Conservation (phyloP, 176 grass and related monocot species). For the Typha latifolia region DNA sequence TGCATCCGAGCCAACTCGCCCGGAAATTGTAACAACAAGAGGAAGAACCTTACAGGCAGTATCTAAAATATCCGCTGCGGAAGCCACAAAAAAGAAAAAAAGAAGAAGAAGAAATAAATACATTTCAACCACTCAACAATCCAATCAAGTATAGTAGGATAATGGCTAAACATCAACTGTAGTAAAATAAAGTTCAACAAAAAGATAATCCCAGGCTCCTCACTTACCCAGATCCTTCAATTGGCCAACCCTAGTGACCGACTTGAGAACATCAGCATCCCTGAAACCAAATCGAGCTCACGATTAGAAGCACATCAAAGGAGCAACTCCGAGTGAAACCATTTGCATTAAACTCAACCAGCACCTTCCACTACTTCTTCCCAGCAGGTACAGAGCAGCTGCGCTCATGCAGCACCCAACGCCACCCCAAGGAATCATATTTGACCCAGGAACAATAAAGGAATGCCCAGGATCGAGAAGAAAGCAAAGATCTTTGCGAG, state of each 20-base stretch:
- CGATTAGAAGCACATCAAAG: neutral
- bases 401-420: conserved; percentile 83
- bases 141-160: neutral
- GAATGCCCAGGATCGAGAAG: neutral
- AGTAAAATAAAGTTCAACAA: neutral
- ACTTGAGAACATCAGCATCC: conserved; percentile 70
- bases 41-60: conserved; percentile 77
- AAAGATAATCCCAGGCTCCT: conserved; percentile 9
- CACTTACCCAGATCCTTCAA: conserved; percentile 82
- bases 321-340: neutral
- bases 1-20: conserved; percentile 77
- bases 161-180: neutral
- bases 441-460: neutral
- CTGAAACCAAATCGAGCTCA: conserved; percentile 20
- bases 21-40: conserved; percentile 68
- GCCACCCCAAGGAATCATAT: conserved; percentile 81
- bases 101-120: neutral
- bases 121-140: neutral
- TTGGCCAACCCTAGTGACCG: conserved; percentile 62
- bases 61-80: conserved; percentile 65
- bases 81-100: neutral
- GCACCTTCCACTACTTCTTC: conserved; percentile 88
- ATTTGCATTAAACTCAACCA: neutral
- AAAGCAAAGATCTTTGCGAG: neutral
- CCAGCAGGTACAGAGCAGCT: conserved; percentile 72